Percentiles rank a stretch among this genome's conserved stretches.
Evolutionary conservation across 768 basidiomycete species (phyloP).

Genomic region (Trametes maxima): DNA sequence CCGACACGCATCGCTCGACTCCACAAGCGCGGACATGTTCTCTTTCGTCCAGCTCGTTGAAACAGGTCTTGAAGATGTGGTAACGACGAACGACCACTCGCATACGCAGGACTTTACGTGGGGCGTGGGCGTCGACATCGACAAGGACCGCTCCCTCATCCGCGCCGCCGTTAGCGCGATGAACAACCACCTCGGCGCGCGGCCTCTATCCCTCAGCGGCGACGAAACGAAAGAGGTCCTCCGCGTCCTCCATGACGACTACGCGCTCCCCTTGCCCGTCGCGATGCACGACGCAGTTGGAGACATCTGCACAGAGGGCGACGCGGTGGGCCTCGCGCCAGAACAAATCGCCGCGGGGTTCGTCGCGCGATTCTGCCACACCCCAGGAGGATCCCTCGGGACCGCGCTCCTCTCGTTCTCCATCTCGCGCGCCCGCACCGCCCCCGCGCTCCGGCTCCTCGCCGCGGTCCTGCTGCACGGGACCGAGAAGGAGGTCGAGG

Average conservation of each 20-base stretch:
- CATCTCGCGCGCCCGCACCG: background rate
- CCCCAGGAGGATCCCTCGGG: background rate
- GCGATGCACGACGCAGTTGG: conserved; percentile 1
- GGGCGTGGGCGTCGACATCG: conserved; percentile 2
- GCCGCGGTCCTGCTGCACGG: background rate
- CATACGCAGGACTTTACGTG: background rate
- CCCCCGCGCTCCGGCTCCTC: background rate
- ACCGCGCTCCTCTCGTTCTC: background rate
- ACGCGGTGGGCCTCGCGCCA: conserved; percentile 1
- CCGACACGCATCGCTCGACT: conserved; percentile 91
- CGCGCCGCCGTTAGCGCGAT: conserved; percentile 4
- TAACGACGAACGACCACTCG: background rate
- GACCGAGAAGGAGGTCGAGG: background rate
- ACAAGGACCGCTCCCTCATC: background rate
- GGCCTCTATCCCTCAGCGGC: background rate
- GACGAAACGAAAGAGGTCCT: conserved; percentile 7
- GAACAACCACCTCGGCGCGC: conserved; percentile 3
- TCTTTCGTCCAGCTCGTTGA: conserved; percentile 7
- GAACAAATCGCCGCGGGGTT: conserved; percentile 7
- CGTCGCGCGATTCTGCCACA: conserved; percentile 7
- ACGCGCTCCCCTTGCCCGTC: background rate
- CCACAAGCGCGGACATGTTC: background rate
- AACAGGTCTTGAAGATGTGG: background rate
- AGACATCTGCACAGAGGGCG: conserved; percentile 4
- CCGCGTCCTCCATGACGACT: conserved; percentile 2